Evolutionary conservation across 2,329 filamentous ascomycete genomes (phyloP).

Genomic region (Exophiala sp.): DNA sequence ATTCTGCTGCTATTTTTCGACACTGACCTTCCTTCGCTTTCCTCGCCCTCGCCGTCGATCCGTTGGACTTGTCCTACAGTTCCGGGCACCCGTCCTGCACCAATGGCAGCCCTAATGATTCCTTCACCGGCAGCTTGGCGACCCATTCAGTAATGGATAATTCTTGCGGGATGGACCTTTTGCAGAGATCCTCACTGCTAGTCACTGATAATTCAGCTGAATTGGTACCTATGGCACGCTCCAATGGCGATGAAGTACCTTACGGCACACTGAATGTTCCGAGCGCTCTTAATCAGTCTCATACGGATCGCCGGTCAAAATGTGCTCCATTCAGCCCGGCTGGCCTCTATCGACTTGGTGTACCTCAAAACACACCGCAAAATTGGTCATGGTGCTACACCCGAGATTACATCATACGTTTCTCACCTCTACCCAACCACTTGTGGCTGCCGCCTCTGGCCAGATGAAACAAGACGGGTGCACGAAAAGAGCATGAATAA

Average conservation of each 20-base stretch:
- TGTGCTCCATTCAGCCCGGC: no score
- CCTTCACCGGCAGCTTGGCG: background rate
- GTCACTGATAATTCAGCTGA: no score
- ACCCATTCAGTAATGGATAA: no score
- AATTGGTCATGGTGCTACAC: constrained; percentile 10
- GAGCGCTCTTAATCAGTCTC: no score
- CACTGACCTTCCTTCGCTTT: background rate
- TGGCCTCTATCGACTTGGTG: background rate
- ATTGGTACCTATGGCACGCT: no score
- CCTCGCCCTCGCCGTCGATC: background rate
- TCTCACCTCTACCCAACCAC: constrained; percentile 8
- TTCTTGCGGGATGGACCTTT: no score
- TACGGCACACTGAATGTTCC: no score
- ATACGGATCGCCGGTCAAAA: no score
- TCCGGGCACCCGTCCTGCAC: background rate
- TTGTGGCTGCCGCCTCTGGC: constrained; percentile 6
- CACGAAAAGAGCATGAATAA: constrained; percentile 11
- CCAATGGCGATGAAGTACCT: no score
- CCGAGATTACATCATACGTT: constrained; percentile 24
- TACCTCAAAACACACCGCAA: constrained; percentile 7
- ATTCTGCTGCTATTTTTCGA: constrained; percentile 1
- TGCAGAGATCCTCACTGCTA: no score
- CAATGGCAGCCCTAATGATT: background rate
- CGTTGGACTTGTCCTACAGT: background rate
- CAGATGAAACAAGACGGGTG: constrained; percentile 22